phyloP scores from a whole-genome alignment of 768 basidiomycete species.

The Wakefieldia striispora region DNA sequence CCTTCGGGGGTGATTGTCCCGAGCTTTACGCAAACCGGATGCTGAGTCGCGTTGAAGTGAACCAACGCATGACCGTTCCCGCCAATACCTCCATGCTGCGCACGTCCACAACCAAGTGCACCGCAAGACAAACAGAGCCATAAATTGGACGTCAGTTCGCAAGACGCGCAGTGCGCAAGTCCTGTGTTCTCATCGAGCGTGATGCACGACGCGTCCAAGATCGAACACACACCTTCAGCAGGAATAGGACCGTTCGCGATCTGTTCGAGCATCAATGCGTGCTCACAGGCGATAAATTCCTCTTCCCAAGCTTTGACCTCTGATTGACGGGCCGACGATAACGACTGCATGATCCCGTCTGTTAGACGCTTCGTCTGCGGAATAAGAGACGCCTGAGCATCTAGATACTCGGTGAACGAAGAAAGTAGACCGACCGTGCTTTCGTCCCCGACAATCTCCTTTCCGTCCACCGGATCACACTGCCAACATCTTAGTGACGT shows the following conservation, averaged over 20 bases:
- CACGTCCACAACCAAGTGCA: constrained; percentile 82
- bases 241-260: constrained; percentile 24
- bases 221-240: constrained; percentile 18
- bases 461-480: constrained; percentile 54
- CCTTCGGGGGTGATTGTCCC: constrained; percentile 98
- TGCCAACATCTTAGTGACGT: constrained; percentile 75
- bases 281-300: constrained; percentile 85
- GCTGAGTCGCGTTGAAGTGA: constrained; percentile 71
- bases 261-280: constrained; percentile 60
- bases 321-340: constrained; percentile 88
- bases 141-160: constrained; percentile 86
- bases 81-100: constrained; percentile 74
- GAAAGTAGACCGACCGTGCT: constrained; percentile 29
- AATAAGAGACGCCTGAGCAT: background rate
- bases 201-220: background rate
- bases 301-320: constrained; percentile 99
- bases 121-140: constrained; percentile 97
- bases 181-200: constrained; percentile 39
- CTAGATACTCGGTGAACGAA: background rate
- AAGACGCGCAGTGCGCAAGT: constrained; percentile 76
- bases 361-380: constrained; percentile 53
- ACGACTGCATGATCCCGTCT: constrained; percentile 70
- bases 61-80: constrained; percentile 89
- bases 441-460: constrained; percentile 39
- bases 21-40: constrained; percentile 86